phyloP scores from a whole-genome alignment of 2,329 filamentous ascomycete genomes.

The Bisporella sp. region DNA sequence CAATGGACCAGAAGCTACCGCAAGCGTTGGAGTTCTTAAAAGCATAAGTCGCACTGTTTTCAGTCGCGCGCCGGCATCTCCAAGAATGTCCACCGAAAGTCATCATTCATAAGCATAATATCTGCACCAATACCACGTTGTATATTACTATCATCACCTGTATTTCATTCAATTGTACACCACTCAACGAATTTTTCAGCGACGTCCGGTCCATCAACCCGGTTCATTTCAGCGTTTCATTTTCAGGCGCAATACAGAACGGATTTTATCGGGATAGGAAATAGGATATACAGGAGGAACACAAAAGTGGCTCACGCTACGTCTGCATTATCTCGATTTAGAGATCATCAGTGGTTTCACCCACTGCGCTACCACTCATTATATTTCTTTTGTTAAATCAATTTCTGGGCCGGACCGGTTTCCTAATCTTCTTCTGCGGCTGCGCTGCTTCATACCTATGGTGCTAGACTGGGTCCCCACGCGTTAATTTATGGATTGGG shows the following conservation, averaged over 20 bases:
- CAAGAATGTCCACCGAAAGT: constrained; percentile 19
- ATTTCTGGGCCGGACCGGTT: constrained; percentile 4
- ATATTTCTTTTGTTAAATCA: constrained; percentile 12
- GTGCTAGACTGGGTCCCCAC: no score
- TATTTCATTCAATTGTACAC: constrained; percentile 17
- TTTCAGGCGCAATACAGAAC: neutral
- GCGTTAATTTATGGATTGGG: no score
- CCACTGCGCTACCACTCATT: constrained; percentile 12
- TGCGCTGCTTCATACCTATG: neutral
- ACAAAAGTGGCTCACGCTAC: constrained; percentile 29
- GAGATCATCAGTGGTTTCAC: constrained; percentile 1
- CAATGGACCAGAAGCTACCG: constrained; percentile 35
- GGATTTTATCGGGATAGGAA: neutral
- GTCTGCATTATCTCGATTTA: constrained; percentile 11
- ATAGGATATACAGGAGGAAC: constrained; percentile 22
- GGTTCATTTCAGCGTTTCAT: neutral
- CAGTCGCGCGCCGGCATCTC: constrained; percentile 34
- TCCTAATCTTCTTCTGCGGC: constrained; percentile 2
- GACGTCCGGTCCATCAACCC: neutral
- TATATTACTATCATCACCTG: neutral
- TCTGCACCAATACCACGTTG: neutral
- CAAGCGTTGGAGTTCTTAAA: constrained; percentile 47
- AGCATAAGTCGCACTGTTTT: constrained; percentile 51
- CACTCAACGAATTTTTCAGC: constrained; percentile 11
- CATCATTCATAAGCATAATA: constrained; percentile 9